phyloP scores from a whole-genome alignment of 768 basidiomycete genomes.

The Termitomyces sp. region DNA sequence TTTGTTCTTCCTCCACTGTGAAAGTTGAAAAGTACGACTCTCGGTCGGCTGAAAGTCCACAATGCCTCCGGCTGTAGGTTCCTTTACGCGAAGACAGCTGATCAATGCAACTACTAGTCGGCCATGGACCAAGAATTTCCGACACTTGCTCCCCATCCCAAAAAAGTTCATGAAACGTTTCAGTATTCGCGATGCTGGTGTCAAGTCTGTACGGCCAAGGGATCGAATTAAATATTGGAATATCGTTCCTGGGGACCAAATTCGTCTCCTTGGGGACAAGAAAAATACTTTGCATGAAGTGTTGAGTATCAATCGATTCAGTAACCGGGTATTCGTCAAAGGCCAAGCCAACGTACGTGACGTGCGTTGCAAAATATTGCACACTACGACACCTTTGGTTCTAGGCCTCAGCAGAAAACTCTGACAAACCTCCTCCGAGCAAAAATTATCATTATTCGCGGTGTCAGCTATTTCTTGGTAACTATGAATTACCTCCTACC shows the following conservation, averaged over 20 bases:
- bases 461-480: slow-evolving; percentile 74
- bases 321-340: slow-evolving; percentile 60
- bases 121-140: slow-evolving; percentile 62
- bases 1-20: not conserved
- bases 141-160: slow-evolving; percentile 61
- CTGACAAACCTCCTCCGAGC: slow-evolving; percentile 28
- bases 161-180: slow-evolving; percentile 43
- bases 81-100: slow-evolving; percentile 32
- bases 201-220: slow-evolving; percentile 54
- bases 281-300: slow-evolving; percentile 63
- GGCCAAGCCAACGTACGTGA: slow-evolving; percentile 32
- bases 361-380: not conserved
- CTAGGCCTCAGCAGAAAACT: slow-evolving; percentile 18
- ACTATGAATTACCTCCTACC: slow-evolving; percentile 53
- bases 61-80: slow-evolving; percentile 26
- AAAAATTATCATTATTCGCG: slow-evolving; percentile 70
- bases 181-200: slow-evolving; percentile 36
- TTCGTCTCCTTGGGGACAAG: slow-evolving; percentile 65
- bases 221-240: slow-evolving; percentile 87
- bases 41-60: not conserved
- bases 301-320: slow-evolving; percentile 64
- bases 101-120: slow-evolving; percentile 42
- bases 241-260: slow-evolving; percentile 78
- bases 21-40: not conserved
- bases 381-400: not conserved